A percentile compares a stretch with the other conserved stretches of the same genome.
Conservation (phyloP, 345 rosid species). For the Microcos paniculata region DNA sequence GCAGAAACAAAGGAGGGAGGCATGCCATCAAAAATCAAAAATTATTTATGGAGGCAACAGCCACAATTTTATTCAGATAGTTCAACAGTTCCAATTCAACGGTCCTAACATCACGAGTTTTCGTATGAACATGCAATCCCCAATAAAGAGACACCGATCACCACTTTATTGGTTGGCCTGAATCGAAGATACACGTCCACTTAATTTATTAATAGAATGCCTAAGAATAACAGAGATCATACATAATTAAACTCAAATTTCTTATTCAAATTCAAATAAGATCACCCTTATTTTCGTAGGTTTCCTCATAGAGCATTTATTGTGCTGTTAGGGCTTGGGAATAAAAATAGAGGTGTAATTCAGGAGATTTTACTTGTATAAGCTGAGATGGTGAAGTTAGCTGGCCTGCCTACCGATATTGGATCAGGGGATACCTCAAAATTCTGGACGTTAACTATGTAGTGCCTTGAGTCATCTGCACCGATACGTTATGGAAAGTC, state of each 20-base stretch:
- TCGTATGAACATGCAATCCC: constrained; percentile 51
- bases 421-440: constrained; percentile 63
- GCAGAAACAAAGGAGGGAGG: too few relatives aligned
- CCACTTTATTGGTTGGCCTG: constrained; percentile 46
- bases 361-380: too few relatives aligned
- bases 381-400: constrained; percentile 57
- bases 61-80: neutral
- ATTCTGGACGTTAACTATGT: constrained; percentile 32
- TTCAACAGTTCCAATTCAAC: neutral
- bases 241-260: neutral
- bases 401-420: constrained; percentile 45
- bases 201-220: neutral
- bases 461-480: neutral
- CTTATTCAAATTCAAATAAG: neutral
- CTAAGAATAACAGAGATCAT: neutral
- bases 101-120: constrained; percentile 62
- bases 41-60: neutral
- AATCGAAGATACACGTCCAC: neutral
- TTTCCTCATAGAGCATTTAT: too few relatives aligned
- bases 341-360: too few relatives aligned
- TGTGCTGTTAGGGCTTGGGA: too few relatives aligned
- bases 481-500: neutral
- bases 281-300: too few relatives aligned
- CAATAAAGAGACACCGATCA: constrained; percentile 45
- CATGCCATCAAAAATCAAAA: neutral